These are phyloP conservation scores for Ascochyta clinopodiicola DNA, from an alignment of 2,329 filamentous ascomycete species.

Conservation along the genomic window DNA sequence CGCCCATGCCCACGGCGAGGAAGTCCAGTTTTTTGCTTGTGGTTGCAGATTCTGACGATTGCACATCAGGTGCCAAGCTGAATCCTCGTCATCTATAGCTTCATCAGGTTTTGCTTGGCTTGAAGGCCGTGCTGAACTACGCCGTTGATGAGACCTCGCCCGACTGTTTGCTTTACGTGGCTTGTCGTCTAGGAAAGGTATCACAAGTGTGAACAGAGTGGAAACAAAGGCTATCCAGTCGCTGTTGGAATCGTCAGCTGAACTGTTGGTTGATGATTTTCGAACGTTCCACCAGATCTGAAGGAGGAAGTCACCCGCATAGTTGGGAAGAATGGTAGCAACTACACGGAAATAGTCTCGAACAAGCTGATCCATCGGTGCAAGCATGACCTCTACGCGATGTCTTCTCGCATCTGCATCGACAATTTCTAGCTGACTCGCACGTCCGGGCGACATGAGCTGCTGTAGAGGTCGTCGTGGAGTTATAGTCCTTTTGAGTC, in stretches of 20 bases:
- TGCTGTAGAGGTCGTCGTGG: constrained; percentile 29
- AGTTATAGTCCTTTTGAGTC: constrained; percentile 41
- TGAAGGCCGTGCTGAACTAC: constrained; percentile 31
- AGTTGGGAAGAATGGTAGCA: constrained; percentile 42
- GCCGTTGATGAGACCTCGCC: constrained; percentile 29
- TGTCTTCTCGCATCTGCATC: constrained; percentile 43
- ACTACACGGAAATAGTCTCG: constrained; percentile 42
- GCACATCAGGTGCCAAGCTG: constrained; percentile 46
- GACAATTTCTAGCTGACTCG: constrained; percentile 39
- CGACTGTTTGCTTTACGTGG: constrained; percentile 28
- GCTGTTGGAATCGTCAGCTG: constrained; percentile 17
- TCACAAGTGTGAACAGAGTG: constrained; percentile 49
- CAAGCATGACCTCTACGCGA: constrained; percentile 40
- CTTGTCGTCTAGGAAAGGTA: constrained; percentile 45
- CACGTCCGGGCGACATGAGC: constrained; percentile 33
- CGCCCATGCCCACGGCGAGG: constrained; percentile 45
- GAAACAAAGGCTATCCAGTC: constrained; percentile 52
- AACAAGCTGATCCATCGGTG: constrained; percentile 36
- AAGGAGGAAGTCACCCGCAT: constrained; percentile 46
- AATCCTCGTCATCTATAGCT: constrained; percentile 31
- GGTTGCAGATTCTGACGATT: constrained; percentile 31
- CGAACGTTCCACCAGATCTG: constrained; percentile 50
- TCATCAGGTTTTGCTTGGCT: constrained; percentile 35
- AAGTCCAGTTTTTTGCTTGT: constrained; percentile 41
- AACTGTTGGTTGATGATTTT: constrained; percentile 26